phyloP scores from a whole-genome alignment of 140 eudicot genomes.

The Erigeron philadelphicus region DNA sequence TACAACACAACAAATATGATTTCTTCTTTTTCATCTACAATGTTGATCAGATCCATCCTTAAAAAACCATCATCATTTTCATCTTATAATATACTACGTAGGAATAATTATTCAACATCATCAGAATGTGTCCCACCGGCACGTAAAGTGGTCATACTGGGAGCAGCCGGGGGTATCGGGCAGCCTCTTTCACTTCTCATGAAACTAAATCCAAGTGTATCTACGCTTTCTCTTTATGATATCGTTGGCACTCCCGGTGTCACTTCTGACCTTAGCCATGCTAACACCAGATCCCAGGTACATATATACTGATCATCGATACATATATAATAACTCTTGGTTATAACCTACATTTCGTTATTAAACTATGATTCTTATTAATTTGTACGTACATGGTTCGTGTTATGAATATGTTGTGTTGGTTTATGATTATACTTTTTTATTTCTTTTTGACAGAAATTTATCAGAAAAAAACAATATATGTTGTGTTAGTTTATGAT shows the following conservation, averaged over 20 bases:
- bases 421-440: too few species aligned
- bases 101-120: background rate
- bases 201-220: constrained; percentile 43
- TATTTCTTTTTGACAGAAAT: too few species aligned
- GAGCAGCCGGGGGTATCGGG: constrained; percentile 51
- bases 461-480: too few species aligned
- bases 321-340: background rate
- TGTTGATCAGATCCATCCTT: constrained; percentile 26
- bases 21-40: constrained; percentile 7
- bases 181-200: constrained; percentile 42
- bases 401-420: too few species aligned
- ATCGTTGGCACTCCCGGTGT: constrained; percentile 42
- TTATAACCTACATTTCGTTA: too few species aligned
- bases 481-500: too few species aligned
- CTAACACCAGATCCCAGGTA: constrained; percentile 47
- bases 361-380: too few species aligned
- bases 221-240: constrained; percentile 42
- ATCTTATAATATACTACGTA: constrained; percentile 13
- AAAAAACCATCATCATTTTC: constrained; percentile 18
- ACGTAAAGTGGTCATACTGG: constrained; percentile 40
- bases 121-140: constrained; percentile 22
- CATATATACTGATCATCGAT: background rate
- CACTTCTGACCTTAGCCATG: constrained; percentile 42
- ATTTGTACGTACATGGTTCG: too few species aligned
- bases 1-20: too few species aligned